Evolutionary conservation across 1,139 yeast species (phyloP).

Genomic region (Eremothecium sinecaudum): DNA sequence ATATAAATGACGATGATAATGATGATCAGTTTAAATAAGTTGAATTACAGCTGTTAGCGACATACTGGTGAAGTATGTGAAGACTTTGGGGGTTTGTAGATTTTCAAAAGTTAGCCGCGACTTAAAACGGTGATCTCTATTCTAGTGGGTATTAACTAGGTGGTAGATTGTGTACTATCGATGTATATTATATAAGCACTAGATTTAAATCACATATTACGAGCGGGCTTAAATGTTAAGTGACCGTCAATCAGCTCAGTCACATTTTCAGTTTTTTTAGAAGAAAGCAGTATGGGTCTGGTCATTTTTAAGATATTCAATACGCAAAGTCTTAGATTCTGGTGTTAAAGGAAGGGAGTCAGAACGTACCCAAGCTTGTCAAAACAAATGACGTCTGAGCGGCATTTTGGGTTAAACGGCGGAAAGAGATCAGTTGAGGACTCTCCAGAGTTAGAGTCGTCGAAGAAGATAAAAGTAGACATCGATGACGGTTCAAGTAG

Average conservation of each 20-base stretch:
- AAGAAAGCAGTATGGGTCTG: constrained; percentile 1
- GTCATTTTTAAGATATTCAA: not conserved
- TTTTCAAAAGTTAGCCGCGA: too few relatives aligned
- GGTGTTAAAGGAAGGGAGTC: too few relatives aligned
- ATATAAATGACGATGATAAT: not conserved
- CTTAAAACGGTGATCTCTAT: not conserved
- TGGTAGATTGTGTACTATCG: too few relatives aligned
- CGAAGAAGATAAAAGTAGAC: constrained; percentile 9
- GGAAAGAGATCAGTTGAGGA: not conserved
- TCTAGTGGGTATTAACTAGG: not conserved
- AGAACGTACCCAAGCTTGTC: too few relatives aligned
- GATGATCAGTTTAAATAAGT: too few relatives aligned
- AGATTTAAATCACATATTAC: not conserved
- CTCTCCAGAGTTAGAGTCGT: not conserved
- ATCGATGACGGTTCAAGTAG: constrained; percentile 6
- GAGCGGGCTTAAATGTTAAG: not conserved
- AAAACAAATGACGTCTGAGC: constrained; percentile 3
- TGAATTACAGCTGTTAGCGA: too few relatives aligned
- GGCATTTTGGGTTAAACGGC: not conserved
- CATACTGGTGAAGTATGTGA: too few relatives aligned
- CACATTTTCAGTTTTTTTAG: not conserved
- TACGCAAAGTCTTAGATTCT: too few relatives aligned
- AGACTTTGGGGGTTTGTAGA: too few relatives aligned
- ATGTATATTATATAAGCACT: too few relatives aligned
- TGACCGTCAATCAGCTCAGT: constrained; percentile 2